Evolutionary conservation across 1,139 yeast species (phyloP), one percentile per base, ranked within the genome.

Genomic region (Kurtzmaniella quercitrusa): DNA sequence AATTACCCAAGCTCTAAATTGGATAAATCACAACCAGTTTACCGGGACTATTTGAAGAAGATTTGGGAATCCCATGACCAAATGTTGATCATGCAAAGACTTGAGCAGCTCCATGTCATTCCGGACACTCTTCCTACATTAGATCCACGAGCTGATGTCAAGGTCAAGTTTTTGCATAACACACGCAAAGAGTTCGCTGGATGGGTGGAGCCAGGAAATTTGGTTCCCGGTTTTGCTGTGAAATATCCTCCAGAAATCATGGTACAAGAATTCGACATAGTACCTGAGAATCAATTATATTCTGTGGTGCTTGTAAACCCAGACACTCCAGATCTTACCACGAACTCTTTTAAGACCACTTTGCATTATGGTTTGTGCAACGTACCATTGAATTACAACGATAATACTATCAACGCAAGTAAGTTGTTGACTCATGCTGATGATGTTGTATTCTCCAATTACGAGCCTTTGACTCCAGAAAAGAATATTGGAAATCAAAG

Each of bases 111-210:
- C 51, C 78, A 78, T 41, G 88, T 88, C 41, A 86, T 94, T 49
- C 98, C 98, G 22, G 98, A 93, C 60, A 89, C 98, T 2, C 61
- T 93, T 59, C 94, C 98, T 19, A 88, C 98, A 0, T 65, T 93
- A 45, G 82, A 76, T n/a, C 98, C 98, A 16, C 67, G 74, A 49
- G 94, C 80, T 14, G 88, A 86, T 42, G 88, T 93, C 8, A 71
- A 78, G 42, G 61, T 94, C 39, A 83, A 80, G 63, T 93, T 93
- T 60, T 83, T 85, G 37, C 87, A 86, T 49, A 80, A 80, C 40
- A 72, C 76, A 43, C 68, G 77, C 17, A 75, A 79, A 45, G 67
- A 66, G 40, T 70, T 71, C 42, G 48, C 57, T 36, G 75, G 71
- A 49, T 82, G 88, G 88, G 66, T 91, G 35, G 82, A 76, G 43